A percentile compares a stretch with the other conserved stretches of the same genome.
These are phyloP conservation scores for Pestalotiopsis sp. DNA, from an alignment of 2,329 filamentous ascomycete species.

Conservation along the genomic window DNA sequence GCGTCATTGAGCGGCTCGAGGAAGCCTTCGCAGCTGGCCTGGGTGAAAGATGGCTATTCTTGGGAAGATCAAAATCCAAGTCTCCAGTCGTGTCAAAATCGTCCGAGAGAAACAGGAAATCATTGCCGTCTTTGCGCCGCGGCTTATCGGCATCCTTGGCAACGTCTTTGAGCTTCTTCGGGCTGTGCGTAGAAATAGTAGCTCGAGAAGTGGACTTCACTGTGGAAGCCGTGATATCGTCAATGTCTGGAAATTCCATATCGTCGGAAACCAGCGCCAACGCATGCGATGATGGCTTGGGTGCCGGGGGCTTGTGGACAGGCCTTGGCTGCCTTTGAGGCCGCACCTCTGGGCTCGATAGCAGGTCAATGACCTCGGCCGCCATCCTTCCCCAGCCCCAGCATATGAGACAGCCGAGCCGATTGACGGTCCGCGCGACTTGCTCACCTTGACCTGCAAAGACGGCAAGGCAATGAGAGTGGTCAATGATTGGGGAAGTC, in stretches of 20 bases:
- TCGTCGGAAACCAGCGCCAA: conserved; percentile 14
- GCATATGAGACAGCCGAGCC: background rate
- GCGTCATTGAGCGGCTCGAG: conserved; percentile 13
- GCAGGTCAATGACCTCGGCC: conserved; percentile 36
- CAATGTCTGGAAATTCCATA: conserved; percentile 7
- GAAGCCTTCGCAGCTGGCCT: conserved; percentile 7
- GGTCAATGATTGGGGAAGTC: background rate
- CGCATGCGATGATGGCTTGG: conserved; percentile 8
- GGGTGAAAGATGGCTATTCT: conserved; percentile 20
- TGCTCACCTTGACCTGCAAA: background rate
- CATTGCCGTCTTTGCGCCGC: conserved; percentile 18
- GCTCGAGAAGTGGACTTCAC: background rate
- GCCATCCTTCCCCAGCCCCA: background rate
- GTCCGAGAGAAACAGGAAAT: conserved; percentile 36
- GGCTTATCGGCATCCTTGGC: conserved; percentile 1
- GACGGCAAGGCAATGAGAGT: background rate
- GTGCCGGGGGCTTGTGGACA: background rate
- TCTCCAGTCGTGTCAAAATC: conserved; percentile 44
- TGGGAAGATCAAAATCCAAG: conserved; percentile 29
- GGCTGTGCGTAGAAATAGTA: background rate
- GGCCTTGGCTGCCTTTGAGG: conserved; percentile 5
- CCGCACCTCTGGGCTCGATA: conserved; percentile 30
- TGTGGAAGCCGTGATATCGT: background rate
- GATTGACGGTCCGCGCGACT: background rate
- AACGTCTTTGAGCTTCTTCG: conserved; percentile 15